Evolutionary conservation across 2,329 filamentous ascomycete species (phyloP).

Genomic region (Niveomyces coronatus): DNA sequence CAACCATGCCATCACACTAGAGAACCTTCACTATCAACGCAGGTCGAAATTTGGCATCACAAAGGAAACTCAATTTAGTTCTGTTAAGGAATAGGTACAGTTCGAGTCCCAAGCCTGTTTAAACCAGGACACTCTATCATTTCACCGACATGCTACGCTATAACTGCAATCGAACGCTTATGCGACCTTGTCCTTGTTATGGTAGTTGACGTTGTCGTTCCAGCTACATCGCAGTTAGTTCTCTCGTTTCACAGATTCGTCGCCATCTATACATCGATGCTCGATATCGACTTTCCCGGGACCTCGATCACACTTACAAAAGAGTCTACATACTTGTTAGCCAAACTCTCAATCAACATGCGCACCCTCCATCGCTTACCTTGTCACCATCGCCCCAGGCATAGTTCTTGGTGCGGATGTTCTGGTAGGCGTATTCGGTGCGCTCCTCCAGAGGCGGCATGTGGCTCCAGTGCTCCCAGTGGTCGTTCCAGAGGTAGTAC

Average conservation of each 20-base stretch:
- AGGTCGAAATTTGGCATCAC: not conserved
- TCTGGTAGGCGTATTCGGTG: slow-evolving; percentile 91
- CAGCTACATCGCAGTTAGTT: slow-evolving; percentile 50
- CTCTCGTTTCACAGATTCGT: not conserved
- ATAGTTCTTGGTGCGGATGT: slow-evolving; percentile 94
- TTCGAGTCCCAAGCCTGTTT: slow-evolving; percentile 17
- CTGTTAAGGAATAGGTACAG: slow-evolving; percentile 24
- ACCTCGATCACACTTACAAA: slow-evolving; percentile 44
- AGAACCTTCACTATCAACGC: not conserved
- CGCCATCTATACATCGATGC: not conserved
- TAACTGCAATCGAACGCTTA: slow-evolving; percentile 23
- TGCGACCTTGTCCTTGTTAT: slow-evolving; percentile 73
- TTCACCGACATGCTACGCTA: slow-evolving; percentile 15
- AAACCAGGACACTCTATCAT: slow-evolving; percentile 20
- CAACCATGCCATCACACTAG: not conserved
- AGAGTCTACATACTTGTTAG: slow-evolving; percentile 41
- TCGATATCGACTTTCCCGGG: too few species aligned
- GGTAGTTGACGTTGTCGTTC: slow-evolving; percentile 93
- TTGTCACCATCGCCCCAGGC: slow-evolving; percentile 94
- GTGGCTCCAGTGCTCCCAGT: slow-evolving; percentile 94
- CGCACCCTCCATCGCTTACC: slow-evolving; percentile 38
- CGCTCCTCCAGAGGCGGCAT: slow-evolving; percentile 81
- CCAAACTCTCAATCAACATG: slow-evolving; percentile 3
- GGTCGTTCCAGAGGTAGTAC: slow-evolving; percentile 84
- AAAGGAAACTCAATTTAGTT: slow-evolving; percentile 17